phyloP scores from a whole-genome alignment of 176 grass and related monocot genomes.

The Aegilops sharonensis region DNA sequence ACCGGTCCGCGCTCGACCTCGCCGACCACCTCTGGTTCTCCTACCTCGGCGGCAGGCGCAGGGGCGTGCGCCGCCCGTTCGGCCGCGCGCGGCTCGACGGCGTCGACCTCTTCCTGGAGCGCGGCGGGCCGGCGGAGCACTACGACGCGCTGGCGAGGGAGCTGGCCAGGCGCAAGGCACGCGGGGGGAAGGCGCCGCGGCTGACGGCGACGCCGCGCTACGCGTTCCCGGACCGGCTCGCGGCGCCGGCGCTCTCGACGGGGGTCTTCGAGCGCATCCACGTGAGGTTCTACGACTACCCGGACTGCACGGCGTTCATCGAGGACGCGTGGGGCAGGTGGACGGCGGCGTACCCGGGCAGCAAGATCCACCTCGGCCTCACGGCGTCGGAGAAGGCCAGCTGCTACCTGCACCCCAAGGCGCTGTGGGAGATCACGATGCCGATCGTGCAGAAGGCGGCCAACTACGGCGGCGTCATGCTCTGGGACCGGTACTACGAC shows the following conservation, averaged over 20 bases:
- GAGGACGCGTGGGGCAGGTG: constrained; percentile 20
- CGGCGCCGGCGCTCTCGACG: constrained; percentile 32
- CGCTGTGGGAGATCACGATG: neutral
- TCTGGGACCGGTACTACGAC: constrained; percentile 39
- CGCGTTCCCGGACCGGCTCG: constrained; percentile 36
- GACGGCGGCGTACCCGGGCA: constrained; percentile 7
- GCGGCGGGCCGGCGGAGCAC: neutral
- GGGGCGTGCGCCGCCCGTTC: constrained; percentile 16
- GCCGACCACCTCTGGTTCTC: constrained; percentile 26
- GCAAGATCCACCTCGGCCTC: constrained; percentile 1
- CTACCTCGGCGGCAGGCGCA: neutral
- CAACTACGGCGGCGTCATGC: constrained; percentile 37
- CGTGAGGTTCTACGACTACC: constrained; percentile 67
- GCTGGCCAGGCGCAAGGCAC: neutral
- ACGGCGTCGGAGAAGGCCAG: neutral
- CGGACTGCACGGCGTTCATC: constrained; percentile 5
- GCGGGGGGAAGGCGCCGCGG: neutral
- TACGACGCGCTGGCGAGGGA: constrained; percentile 9
- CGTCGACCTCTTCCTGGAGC: constrained; percentile 25
- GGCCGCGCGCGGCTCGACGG: constrained; percentile 11
- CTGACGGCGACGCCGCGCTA: constrained; percentile 56
- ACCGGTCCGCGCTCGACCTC: neutral
- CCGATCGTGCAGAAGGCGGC: constrained; percentile 14
- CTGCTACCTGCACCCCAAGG: neutral
- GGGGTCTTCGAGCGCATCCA: constrained; percentile 61